Conservation (phyloP, 495 filamentous ascomycete genomes). For the Platismatia glauca region DNA sequence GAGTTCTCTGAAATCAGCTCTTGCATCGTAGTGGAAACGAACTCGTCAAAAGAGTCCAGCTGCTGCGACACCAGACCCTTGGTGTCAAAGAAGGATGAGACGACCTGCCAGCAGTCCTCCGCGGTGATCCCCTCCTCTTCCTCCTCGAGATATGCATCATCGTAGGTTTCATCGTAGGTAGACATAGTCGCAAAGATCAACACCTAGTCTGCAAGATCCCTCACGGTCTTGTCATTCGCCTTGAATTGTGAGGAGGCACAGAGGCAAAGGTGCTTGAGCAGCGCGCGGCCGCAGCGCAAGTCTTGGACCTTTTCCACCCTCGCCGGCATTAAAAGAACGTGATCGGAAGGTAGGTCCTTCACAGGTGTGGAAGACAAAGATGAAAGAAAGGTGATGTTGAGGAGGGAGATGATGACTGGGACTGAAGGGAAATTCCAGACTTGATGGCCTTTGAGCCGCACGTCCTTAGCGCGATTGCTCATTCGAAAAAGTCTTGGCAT, state of each 20-base stretch:
- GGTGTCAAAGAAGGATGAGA: slow-evolving; percentile 87
- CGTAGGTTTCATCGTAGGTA: slow-evolving; percentile 43
- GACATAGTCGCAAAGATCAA: slow-evolving; percentile 33
- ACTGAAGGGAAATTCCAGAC: slow-evolving; percentile 1
- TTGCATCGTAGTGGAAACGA: slow-evolving; percentile 83
- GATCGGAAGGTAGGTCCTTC: neutral
- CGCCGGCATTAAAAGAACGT: slow-evolving; percentile 10
- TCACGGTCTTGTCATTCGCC: neutral
- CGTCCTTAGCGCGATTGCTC: slow-evolving; percentile 9
- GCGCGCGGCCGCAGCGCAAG: slow-evolving; percentile 1
- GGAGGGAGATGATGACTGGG: neutral
- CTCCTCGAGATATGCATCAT: slow-evolving; percentile 52
- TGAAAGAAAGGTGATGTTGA: neutral
- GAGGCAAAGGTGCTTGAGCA: neutral
- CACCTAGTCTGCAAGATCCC: neutral
- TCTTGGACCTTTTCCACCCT: neutral
- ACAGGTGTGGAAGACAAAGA: neutral
- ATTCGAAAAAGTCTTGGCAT: neutral
- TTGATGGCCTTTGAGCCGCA: neutral
- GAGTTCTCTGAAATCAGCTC: slow-evolving; percentile 85
- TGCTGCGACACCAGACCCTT: slow-evolving; percentile 97
- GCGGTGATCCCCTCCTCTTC: slow-evolving; percentile 66
- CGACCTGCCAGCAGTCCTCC: slow-evolving; percentile 96
- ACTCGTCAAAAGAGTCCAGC: slow-evolving; percentile 96
- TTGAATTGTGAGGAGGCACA: neutral